phyloP scores from a whole-genome alignment of 1,284 basidiomycete genomes.

The Sanghuangporus weigelae region DNA sequence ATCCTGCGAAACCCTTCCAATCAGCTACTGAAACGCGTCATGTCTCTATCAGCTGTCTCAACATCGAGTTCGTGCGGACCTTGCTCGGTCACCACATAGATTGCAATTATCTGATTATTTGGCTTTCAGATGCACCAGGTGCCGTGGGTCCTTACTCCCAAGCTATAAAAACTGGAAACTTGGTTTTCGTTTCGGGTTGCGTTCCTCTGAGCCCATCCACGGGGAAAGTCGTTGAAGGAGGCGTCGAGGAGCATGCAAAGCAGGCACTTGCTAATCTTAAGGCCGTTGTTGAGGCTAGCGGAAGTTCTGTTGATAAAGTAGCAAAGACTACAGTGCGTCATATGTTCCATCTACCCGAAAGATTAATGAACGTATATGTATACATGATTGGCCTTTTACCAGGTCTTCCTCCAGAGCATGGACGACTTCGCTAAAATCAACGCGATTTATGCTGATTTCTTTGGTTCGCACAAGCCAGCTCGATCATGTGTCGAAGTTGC shows the following conservation, averaged over 20 bases:
- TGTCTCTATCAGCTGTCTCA: conserved; percentile 15
- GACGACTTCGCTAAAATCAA: conserved; percentile 87
- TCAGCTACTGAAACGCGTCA: conserved; percentile 1
- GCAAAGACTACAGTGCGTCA: conserved; percentile 77
- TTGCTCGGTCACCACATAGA: background rate
- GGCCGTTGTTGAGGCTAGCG: conserved; percentile 79
- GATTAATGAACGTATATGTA: background rate
- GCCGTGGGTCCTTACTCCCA: conserved; percentile 92
- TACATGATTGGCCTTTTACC: background rate
- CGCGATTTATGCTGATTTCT: conserved; percentile 70
- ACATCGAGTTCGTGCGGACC: conserved; percentile 8
- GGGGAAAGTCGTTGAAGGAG: conserved; percentile 72
- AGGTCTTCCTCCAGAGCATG: conserved; percentile 94
- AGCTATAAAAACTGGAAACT: conserved; percentile 79
- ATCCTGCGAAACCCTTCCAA: background rate
- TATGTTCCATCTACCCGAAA: background rate
- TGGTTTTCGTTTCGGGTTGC: conserved; percentile 88
- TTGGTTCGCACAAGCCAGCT: conserved; percentile 90
- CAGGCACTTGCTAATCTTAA: conserved; percentile 88
- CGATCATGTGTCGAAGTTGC: conserved; percentile 86
- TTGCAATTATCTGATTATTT: background rate
- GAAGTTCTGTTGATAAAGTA: conserved; percentile 71
- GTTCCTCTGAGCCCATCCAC: conserved; percentile 80
- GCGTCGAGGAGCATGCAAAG: conserved; percentile 78
- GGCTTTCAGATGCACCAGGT: conserved; percentile 65